Conservation (phyloP, 2,329 filamentous ascomycete species). For the Parascedosporium putredinis region DNA sequence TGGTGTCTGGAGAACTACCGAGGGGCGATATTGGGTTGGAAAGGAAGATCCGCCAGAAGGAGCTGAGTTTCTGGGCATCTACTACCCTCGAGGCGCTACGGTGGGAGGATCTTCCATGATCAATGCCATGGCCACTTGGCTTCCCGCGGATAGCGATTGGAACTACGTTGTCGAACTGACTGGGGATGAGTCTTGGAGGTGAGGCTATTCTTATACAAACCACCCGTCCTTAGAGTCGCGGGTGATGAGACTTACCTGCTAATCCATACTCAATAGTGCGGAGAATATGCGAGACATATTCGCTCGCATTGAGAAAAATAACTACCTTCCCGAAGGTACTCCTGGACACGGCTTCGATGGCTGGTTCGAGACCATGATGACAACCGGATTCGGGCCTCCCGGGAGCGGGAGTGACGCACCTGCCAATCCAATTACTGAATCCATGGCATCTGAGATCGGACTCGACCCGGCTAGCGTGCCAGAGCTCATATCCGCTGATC, state of each 20-base stretch:
- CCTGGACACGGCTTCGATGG: slow-evolving; percentile 31
- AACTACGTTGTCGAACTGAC: slow-evolving; percentile 27
- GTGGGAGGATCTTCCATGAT: slow-evolving; percentile 20
- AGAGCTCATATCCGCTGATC: slow-evolving; percentile 7
- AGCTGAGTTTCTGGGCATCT: slow-evolving; percentile 27
- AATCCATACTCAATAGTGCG: too few relatives aligned
- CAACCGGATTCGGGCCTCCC: slow-evolving; percentile 10
- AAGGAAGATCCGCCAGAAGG: slow-evolving; percentile 13
- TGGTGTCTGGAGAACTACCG: slow-evolving; percentile 24
- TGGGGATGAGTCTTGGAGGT: slow-evolving; percentile 29
- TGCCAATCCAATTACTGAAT: slow-evolving; percentile 22
- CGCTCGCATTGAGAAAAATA: slow-evolving; percentile 29
- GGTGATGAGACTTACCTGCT: too few relatives aligned
- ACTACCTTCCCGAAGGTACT: slow-evolving; percentile 26
- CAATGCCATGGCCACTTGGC: slow-evolving; percentile 27
- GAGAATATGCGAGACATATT: slow-evolving; percentile 31
- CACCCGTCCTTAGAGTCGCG: background rate
- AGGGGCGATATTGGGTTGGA: slow-evolving; percentile 22
- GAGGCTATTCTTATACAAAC: background rate
- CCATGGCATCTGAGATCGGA: slow-evolving; percentile 18
- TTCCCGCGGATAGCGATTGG: slow-evolving; percentile 31
- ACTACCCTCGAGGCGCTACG: slow-evolving; percentile 17
- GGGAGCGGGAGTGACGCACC: slow-evolving; percentile 34
- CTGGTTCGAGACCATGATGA: slow-evolving; percentile 18
- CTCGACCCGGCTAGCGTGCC: slow-evolving; percentile 9